Conservation (phyloP, 1,284 basidiomycete species). For the Leccinum subrobustum region DNA sequence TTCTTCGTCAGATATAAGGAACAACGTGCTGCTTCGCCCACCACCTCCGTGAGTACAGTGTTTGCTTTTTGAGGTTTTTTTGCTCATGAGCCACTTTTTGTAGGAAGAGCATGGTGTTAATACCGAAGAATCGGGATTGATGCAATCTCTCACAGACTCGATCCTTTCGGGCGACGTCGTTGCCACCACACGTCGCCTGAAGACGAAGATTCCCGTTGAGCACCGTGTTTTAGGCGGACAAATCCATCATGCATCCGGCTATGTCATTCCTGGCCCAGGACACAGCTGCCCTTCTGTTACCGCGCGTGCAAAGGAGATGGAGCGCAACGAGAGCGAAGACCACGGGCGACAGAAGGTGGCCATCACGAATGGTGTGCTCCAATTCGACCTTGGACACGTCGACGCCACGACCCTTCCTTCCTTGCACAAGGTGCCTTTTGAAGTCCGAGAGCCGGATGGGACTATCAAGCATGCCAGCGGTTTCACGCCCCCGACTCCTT, state of each 20-base stretch:
- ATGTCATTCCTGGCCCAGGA: conserved; percentile 32
- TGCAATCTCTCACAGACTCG: conserved; percentile 26
- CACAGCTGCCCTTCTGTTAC: conserved; percentile 22
- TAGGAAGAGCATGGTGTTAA: conserved; percentile 2
- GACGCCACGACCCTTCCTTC: conserved; percentile 27
- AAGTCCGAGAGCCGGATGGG: conserved; percentile 34
- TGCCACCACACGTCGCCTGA: conserved; percentile 28
- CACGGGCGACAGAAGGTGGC: conserved; percentile 30
- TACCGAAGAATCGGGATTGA: conserved; percentile 20
- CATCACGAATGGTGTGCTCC: conserved; percentile 33
- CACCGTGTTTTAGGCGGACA: conserved; percentile 23
- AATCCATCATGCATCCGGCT: conserved; percentile 33
- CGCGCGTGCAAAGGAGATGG: conserved; percentile 28
- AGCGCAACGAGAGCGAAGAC: conserved; percentile 22
- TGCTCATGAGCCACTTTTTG: neutral
- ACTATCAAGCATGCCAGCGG: conserved; percentile 37
- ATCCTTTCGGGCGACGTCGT: conserved; percentile 28
- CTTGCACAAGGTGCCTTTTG: conserved; percentile 36
- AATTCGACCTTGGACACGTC: conserved; percentile 30
- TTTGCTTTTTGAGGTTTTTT: neutral
- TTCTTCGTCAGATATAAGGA: conserved; percentile 32
- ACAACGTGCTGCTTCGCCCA: conserved; percentile 5
- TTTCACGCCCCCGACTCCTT: conserved; percentile 38
- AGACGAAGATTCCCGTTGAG: conserved; percentile 30
- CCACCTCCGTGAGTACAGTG: conserved; percentile 9